Evolutionary conservation across 805 yeast genomes (phyloP).

Genomic region (Starmerella bombi): DNA sequence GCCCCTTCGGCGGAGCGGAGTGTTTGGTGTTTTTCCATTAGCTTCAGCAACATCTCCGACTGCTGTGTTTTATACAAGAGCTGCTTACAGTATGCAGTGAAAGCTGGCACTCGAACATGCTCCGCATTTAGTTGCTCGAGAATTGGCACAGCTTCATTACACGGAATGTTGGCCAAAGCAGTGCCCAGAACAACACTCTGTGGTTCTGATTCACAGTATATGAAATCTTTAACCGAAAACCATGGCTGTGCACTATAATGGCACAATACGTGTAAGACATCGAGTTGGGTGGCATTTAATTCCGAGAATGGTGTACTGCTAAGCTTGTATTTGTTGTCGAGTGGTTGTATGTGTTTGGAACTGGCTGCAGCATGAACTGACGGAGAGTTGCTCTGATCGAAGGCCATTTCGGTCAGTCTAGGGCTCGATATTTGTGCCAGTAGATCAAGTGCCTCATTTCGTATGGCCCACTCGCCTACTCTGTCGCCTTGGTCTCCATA

Average conservation of each 20-base stretch:
- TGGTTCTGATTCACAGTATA: background rate
- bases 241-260: background rate
- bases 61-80: background rate
- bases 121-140: background rate
- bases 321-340: constrained; percentile 5
- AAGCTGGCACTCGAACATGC: background rate
- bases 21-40: background rate
- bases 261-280: background rate
- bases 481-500: background rate
- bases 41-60: no score
- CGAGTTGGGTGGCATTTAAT: constrained; percentile 1
- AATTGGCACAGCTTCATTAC: background rate
- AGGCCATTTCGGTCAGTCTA: background rate
- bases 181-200: background rate
- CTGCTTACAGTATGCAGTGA: background rate
- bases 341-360: background rate
- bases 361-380: constrained; percentile 12
- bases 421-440: background rate
- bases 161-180: background rate
- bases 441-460: constrained; percentile 1
- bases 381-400: background rate
- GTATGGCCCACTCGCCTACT: constrained; percentile 10
- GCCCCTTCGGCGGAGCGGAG: background rate
- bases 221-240: background rate
- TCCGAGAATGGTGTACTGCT: constrained; percentile 1